Conservation (phyloP, 2,329 filamentous ascomycete species). For the Cytospora schulzeri region DNA sequence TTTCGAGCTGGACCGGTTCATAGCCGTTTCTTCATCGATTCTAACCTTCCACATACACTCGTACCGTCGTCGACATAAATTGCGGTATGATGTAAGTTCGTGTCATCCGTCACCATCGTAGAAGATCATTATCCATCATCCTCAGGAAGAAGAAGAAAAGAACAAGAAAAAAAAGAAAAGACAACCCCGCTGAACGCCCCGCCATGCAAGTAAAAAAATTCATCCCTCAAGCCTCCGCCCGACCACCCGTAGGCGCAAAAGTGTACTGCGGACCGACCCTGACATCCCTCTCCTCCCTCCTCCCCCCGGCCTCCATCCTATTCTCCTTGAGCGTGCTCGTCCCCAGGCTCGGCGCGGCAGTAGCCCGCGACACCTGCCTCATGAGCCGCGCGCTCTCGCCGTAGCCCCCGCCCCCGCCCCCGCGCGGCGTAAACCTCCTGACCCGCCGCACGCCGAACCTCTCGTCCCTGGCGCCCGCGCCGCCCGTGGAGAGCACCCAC, state of each 20-base stretch:
- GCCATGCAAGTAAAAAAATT: constrained; percentile 20
- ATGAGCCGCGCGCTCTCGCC: constrained; percentile 31
- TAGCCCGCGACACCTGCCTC: constrained; percentile 15
- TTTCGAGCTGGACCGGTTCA: not conserved
- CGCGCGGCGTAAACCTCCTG: constrained; percentile 49
- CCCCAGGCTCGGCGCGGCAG: constrained; percentile 14
- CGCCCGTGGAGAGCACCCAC: constrained; percentile 54
- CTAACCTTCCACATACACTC: constrained; percentile 10
- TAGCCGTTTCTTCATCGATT: constrained; percentile 1
- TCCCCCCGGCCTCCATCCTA: constrained; percentile 37
- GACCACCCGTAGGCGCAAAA: constrained; percentile 10
- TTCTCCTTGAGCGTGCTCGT: constrained; percentile 29
- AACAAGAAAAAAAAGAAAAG: not conserved
- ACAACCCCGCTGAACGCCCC: constrained; percentile 22
- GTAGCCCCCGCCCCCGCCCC: too few species aligned
- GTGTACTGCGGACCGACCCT: constrained; percentile 24
- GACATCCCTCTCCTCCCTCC: constrained; percentile 25
- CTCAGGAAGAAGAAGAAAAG: not conserved
- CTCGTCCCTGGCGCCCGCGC: constrained; percentile 36
- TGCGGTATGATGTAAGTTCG: not conserved
- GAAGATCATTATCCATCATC: constrained; percentile 15
- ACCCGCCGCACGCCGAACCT: constrained; percentile 48
- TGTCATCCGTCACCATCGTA: constrained; percentile 10
- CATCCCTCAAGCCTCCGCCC: not conserved
- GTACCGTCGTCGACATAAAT: not conserved